These are phyloP conservation scores for Suillus subalutaceus DNA, from an alignment of 768 basidiomycete genomes.

Conservation along the genomic window DNA sequence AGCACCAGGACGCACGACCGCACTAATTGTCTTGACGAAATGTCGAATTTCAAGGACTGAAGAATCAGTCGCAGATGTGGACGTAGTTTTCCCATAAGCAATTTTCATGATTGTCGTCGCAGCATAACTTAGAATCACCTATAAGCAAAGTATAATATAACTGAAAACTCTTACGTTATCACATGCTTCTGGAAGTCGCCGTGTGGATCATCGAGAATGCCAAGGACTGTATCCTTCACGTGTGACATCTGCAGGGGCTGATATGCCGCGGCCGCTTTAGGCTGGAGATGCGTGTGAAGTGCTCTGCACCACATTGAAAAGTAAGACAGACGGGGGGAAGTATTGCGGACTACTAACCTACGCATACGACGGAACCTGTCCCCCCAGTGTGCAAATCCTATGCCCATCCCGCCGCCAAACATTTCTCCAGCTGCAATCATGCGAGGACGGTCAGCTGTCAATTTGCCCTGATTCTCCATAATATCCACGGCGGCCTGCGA, in stretches of 20 bases:
- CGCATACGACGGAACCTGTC: slow-evolving; percentile 1
- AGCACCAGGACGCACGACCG: neutral
- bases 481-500: neutral
- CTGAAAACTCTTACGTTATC: neutral
- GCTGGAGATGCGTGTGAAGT: neutral
- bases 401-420: neutral
- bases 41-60: neutral
- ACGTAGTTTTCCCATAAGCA: neutral
- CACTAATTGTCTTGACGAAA: neutral
- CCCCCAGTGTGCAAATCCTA: neutral
- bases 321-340: neutral
- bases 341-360: neutral
- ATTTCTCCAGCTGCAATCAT: slow-evolving; percentile 1
- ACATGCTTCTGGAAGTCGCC: neutral
- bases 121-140: neutral
- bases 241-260: neutral
- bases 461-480: neutral
- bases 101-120: neutral
- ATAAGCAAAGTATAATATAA: neutral
- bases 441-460: neutral
- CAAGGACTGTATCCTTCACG: neutral
- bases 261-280: neutral
- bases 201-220: neutral
- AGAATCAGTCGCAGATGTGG: neutral
- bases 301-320: neutral